phyloP scores from a whole-genome alignment of 2,329 filamentous ascomycete genomes.

The Paracoccidioides lutzii region DNA sequence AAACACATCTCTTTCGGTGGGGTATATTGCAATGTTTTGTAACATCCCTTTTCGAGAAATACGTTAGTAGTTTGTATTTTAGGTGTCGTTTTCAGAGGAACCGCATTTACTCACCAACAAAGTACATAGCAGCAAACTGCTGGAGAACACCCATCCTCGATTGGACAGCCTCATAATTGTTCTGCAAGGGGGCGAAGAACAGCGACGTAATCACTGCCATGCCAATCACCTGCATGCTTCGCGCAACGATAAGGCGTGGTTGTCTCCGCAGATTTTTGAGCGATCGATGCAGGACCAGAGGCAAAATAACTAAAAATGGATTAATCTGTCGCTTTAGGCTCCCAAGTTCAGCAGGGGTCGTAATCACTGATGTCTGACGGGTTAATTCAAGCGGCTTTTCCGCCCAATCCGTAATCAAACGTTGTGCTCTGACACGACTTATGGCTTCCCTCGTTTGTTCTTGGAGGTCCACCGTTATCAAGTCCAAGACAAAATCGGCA shows the following conservation, averaged over 20 bases:
- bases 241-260: conserved; percentile 50
- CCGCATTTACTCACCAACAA: conserved; percentile 20
- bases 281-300: conserved; percentile 54
- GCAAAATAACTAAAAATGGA: conserved; percentile 50
- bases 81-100: background rate
- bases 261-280: conserved; percentile 57
- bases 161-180: conserved; percentile 58
- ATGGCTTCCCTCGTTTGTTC: conserved; percentile 48
- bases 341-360: conserved; percentile 59
- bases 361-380: conserved; percentile 34
- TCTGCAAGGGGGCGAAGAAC: conserved; percentile 58
- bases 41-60: conserved; percentile 48
- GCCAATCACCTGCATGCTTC: conserved; percentile 54
- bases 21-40: conserved; percentile 65
- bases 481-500: conserved; percentile 63
- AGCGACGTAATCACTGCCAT: conserved; percentile 50
- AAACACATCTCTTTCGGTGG: conserved; percentile 59
- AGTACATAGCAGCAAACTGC: conserved; percentile 47
- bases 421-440: conserved; percentile 49
- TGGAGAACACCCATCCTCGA: conserved; percentile 62
- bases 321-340: conserved; percentile 52
- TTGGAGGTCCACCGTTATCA: conserved; percentile 64
- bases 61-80: background rate
- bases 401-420: conserved; percentile 49
- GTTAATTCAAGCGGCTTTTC: conserved; percentile 12